A percentile compares a stretch with the other conserved stretches of the same genome.
Evolutionary conservation across 345 rosid species (phyloP).

Genomic region (Carallia pectinifolia): DNA sequence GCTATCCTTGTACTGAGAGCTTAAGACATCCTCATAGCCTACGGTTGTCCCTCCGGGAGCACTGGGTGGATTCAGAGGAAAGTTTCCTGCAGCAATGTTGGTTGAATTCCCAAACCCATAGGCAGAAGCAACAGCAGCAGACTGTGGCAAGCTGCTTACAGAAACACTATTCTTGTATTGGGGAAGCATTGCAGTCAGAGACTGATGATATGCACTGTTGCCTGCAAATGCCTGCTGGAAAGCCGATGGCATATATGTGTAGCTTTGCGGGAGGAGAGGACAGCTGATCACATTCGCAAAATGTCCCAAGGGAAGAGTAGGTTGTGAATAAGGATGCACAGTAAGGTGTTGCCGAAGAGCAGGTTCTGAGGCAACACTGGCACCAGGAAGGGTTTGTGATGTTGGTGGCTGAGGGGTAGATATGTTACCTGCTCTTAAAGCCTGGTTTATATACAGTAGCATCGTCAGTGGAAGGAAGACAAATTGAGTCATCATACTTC

Average conservation of each 20-base stretch:
- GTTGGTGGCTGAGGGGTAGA: constrained; percentile 68
- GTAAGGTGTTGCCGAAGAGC: constrained; percentile 82
- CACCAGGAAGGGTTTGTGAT: constrained; percentile 56
- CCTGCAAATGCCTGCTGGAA: constrained; percentile 86
- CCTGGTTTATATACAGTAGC: constrained; percentile 35
- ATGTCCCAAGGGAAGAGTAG: constrained; percentile 76
- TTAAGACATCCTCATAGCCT: constrained; percentile 69
- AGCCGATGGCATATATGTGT: constrained; percentile 86
- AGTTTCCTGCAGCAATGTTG: constrained; percentile 67
- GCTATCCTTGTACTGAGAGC: constrained; percentile 85
- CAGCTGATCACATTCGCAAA: constrained; percentile 87
- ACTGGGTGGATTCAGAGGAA: constrained; percentile 61
- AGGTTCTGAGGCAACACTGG: constrained; percentile 69
- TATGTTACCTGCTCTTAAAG: constrained; percentile 56
- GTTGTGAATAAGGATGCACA: constrained; percentile 90
- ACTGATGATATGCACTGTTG: constrained; percentile 79
- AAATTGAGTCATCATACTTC: background rate
- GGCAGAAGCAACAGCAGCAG: constrained; percentile 74
- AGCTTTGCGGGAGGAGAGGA: constrained; percentile 89
- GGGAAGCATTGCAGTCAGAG: constrained; percentile 78
- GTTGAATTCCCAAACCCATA: constrained; percentile 82
- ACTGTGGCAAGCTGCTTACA: constrained; percentile 82
- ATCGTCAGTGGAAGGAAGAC: background rate
- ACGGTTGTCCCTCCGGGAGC: constrained; percentile 60
- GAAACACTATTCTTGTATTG: constrained; percentile 83